These are phyloP conservation scores for Termitomyces sp. DNA, from an alignment of 768 basidiomycete species.

Conservation along the genomic window DNA sequence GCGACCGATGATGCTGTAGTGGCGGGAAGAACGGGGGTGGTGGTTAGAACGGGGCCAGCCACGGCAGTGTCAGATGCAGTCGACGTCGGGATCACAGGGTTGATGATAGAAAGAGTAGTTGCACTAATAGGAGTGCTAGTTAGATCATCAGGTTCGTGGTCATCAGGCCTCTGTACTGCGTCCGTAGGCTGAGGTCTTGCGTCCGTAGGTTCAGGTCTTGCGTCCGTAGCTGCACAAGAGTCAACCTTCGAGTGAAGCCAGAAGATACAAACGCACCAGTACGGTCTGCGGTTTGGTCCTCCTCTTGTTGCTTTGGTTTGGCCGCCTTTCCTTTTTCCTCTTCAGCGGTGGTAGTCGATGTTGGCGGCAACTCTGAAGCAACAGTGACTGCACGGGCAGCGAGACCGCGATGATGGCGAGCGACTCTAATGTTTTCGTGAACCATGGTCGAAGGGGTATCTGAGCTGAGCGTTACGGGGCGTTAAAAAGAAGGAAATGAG, in stretches of 20 bases:
- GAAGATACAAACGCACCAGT: not conserved
- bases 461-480: not conserved
- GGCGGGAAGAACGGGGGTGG: not conserved
- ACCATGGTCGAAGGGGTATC: constrained; percentile 6
- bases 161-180: too few relatives aligned
- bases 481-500: constrained; percentile 7
- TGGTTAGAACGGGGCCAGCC: not conserved
- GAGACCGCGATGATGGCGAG: constrained; percentile 6
- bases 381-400: constrained; percentile 8
- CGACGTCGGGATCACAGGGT: not conserved
- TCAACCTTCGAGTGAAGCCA: not conserved
- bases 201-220: not conserved
- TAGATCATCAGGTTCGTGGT: not conserved
- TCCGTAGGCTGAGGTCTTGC: not conserved
- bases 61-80: not conserved
- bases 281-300: not conserved
- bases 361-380: not conserved
- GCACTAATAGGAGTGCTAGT: not conserved
- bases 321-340: not conserved
- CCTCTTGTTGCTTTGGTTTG: not conserved
- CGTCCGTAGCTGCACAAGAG: not conserved
- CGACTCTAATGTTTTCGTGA: constrained; percentile 7
- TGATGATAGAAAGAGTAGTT: not conserved
- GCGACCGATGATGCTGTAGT: not conserved
- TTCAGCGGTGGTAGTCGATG: not conserved